Base-by-base conservation (phyloP, 2,329 filamentous ascomycete species). In the Ophiocordyceps unilateralis region DNA sequence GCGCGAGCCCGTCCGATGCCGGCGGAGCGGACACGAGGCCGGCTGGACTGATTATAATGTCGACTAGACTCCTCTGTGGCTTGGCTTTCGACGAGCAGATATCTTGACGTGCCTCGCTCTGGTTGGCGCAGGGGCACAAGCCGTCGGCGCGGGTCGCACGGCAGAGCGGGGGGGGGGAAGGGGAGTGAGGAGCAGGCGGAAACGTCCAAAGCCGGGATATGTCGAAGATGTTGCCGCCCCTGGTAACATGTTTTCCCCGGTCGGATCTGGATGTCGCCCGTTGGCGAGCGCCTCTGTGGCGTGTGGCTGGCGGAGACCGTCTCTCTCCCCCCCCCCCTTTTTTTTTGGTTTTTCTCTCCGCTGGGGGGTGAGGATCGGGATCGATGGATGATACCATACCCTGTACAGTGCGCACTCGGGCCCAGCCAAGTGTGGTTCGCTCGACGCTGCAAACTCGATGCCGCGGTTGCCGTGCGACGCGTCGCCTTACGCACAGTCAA, bases 1-100 rank as follows among this genome's bases (percentile, higher is more conserved):
- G 52, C 64, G 68, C 38, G 70, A 74, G 45, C 64, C 24, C 20
- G 26, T 28, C 17, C n/a, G 17, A 19, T 36, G 24, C 24, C 24
- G 9, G 9, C 17, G 32, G n/a, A 11, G 10, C 32, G 11, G n/a
- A 36, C 17, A 36, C n/a, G 32, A 36, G n/a, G 32, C n/a, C 32
- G n/a, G n/a, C 15, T 17, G 32, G 9, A n/a, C 32, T 7, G 32
- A 36, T 10, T 19, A 17, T 17, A 10, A 11, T 19, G 4, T 26
- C 12, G 24, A 26, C 24, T 12, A 12, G 24, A 12, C n/a, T n/a
- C n/a, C n/a, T n/a, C n/a, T n/a, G n/a, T n/a, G n/a, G n/a, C n/a
- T n/a, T n/a, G n/a, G n/a, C n/a, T n/a, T 26, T 12, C 24, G 7
- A 26, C 24, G 24, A 2, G 24, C 24, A 26, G 12, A 26, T 12